A percentile compares a stretch with the other conserved stretches of the same genome.
phyloP scores from a whole-genome alignment of 495 filamentous ascomycete species.

The Darksidea phi region DNA sequence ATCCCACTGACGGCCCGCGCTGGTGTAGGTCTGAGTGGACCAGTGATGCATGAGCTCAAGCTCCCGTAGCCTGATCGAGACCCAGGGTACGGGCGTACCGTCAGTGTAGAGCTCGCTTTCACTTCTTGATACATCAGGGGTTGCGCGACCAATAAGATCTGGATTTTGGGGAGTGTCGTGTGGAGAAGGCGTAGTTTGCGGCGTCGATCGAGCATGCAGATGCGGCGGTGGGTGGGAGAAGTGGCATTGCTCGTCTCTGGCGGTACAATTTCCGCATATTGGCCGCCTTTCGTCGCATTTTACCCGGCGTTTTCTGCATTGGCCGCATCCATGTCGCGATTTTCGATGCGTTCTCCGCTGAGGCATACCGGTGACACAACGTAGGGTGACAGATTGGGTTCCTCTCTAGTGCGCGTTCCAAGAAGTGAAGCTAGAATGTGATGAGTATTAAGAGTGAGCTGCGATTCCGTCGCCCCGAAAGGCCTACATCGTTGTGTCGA shows the following conservation, averaged over 20 bases:
- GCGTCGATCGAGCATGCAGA: not conserved
- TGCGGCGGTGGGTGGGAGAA: not conserved
- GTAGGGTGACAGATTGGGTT: too few relatives aligned
- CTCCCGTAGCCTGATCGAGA: not conserved
- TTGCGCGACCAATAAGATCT: too few relatives aligned
- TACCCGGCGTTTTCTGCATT: not conserved
- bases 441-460: too few relatives aligned
- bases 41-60: constrained; percentile 13
- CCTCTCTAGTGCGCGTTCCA: too few relatives aligned
- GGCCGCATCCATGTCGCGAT: constrained; percentile 2
- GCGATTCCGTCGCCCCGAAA: too few relatives aligned
- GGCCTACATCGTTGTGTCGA: too few relatives aligned
- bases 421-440: too few relatives aligned
- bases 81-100: not conserved
- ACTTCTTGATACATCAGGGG: too few relatives aligned
- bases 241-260: constrained; percentile 1
- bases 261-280: not conserved
- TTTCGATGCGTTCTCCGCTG: not conserved
- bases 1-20: not conserved
- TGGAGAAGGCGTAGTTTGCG: not conserved
- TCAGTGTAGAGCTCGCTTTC: not conserved
- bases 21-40: not conserved
- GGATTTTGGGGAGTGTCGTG: too few relatives aligned
- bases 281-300: constrained; percentile 3
- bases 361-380: too few relatives aligned